Evolutionary conservation across 106 monocot genomes (phyloP).

Genomic region (Cymbidium sinense): DNA sequence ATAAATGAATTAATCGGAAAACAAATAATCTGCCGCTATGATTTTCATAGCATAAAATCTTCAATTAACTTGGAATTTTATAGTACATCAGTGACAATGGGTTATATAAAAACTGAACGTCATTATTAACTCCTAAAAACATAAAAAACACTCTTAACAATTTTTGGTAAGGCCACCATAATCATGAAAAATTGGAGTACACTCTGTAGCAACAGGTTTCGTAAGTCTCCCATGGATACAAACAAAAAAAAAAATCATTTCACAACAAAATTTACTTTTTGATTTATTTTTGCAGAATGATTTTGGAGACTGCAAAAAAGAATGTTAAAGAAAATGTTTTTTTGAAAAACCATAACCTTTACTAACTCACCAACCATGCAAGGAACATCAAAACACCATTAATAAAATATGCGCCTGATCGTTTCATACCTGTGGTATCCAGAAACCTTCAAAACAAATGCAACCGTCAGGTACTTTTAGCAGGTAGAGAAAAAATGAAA

Average conservation of each 20-base stretch:
- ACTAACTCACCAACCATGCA: constrained; percentile 68
- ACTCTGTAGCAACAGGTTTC: too few relatives aligned
- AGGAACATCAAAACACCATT: constrained; percentile 80
- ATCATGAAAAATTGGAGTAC: too few relatives aligned
- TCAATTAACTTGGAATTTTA: too few relatives aligned
- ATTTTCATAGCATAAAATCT: too few relatives aligned
- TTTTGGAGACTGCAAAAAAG: background rate
- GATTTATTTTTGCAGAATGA: background rate
- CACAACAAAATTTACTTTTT: background rate
- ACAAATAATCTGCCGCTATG: too few relatives aligned
- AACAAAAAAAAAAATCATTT: background rate
- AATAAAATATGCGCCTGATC: constrained; percentile 61
- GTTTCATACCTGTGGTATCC: constrained; percentile 83
- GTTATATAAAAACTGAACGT: too few relatives aligned
- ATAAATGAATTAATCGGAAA: too few relatives aligned
- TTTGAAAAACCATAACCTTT: background rate
- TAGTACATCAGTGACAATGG: too few relatives aligned
- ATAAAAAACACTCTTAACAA: too few relatives aligned
- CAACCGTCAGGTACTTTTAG: background rate
- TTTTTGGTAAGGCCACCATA: too few relatives aligned
- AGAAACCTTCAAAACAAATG: constrained; percentile 62
- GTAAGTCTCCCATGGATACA: too few relatives aligned
- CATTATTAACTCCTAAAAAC: too few relatives aligned
- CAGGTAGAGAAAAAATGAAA: background rate
- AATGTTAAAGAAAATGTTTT: background rate